Percentiles rank a stretch among this genome's conserved stretches.
Evolutionary conservation across 1,284 basidiomycete species (phyloP).

Genomic region (Anthracocystis panici-leucophaei): DNA sequence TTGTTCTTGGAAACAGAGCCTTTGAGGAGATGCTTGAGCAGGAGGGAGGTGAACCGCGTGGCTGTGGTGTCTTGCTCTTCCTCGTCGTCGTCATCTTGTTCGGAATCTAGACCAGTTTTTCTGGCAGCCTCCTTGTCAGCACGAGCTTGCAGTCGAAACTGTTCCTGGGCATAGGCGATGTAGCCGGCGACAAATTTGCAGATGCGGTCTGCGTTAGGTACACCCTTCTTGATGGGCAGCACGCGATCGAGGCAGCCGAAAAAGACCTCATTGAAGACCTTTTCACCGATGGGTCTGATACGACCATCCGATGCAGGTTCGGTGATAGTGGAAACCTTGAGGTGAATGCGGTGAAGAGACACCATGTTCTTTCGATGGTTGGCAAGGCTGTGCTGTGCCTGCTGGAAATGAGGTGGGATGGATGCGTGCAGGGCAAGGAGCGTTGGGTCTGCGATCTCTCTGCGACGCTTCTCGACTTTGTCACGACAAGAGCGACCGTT

Average conservation of each 20-base stretch:
- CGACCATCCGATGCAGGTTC: slow-evolving; percentile 68
- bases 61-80: slow-evolving; percentile 80
- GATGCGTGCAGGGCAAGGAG: slow-evolving; percentile 35
- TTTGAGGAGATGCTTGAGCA: slow-evolving; percentile 82
- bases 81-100: slow-evolving; percentile 71
- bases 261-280: slow-evolving; percentile 78
- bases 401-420: slow-evolving; percentile 75
- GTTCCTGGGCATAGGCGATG: slow-evolving; percentile 74
- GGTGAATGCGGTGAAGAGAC: slow-evolving; percentile 84
- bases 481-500: slow-evolving; percentile 17
- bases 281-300: slow-evolving; percentile 76
- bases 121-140: slow-evolving; percentile 26
- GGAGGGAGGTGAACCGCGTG: slow-evolving; percentile 78
- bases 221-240: slow-evolving; percentile 85
- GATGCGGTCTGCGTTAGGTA: slow-evolving; percentile 80
- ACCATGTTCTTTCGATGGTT: slow-evolving; percentile 93
- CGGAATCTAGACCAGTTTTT: slow-evolving; percentile 26
- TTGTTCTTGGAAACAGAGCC: slow-evolving; percentile 93
- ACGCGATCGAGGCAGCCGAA: slow-evolving; percentile 77
- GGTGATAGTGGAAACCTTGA: slow-evolving; percentile 76
- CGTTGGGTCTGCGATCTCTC: slow-evolving; percentile 29
- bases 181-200: slow-evolving; percentile 88
- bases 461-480: slow-evolving; percentile 26
- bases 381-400: slow-evolving; percentile 83
- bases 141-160: slow-evolving; percentile 49